Conservation (phyloP, 129 eudicot genomes). For the Smallanthus sonchifolius region DNA sequence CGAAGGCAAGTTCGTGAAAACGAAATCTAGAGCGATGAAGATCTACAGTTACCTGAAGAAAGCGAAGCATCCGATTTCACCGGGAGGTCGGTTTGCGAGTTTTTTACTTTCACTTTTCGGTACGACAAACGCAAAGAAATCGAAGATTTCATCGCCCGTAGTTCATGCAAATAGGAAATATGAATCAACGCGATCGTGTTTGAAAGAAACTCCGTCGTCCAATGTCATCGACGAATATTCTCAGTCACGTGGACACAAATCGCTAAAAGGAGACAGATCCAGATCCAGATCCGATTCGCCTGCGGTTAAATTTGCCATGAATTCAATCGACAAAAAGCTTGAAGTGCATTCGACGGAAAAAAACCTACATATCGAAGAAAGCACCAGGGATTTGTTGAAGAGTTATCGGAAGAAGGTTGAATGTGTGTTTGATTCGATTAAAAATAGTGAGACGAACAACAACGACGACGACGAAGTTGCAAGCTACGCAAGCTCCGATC, state of each 20-base stretch:
- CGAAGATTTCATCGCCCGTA: slow-evolving; percentile 23
- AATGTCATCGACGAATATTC: slow-evolving; percentile 50
- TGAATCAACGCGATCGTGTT: slow-evolving; percentile 52
- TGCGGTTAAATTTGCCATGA: background rate
- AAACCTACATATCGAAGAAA: slow-evolving; percentile 26
- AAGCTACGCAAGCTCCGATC: slow-evolving; percentile 77
- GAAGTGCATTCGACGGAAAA: slow-evolving; percentile 34
- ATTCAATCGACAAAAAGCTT: slow-evolving; percentile 34
- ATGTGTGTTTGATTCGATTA: slow-evolving; percentile 22
- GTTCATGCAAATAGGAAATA: slow-evolving; percentile 18
- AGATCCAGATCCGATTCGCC: background rate
- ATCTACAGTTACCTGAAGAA: slow-evolving; percentile 64
- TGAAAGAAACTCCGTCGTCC: slow-evolving; percentile 38
- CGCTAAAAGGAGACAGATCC: slow-evolving; percentile 16
- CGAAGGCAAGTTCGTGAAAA: slow-evolving; percentile 43
- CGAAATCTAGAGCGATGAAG: slow-evolving; percentile 61
- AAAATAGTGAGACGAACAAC: background rate
- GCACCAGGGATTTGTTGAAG: too few relatives aligned
- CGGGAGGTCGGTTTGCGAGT: slow-evolving; percentile 59
- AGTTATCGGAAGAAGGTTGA: background rate
- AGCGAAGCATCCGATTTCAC: slow-evolving; percentile 71
- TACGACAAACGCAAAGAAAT: slow-evolving; percentile 35
- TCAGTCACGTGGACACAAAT: slow-evolving; percentile 45
- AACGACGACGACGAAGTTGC: slow-evolving; percentile 45
- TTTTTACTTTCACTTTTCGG: slow-evolving; percentile 64